Percentiles rank a stretch among this genome's conserved stretches.
phyloP scores from a whole-genome alignment of 208 protist species.

The Phytomonas francai region DNA sequence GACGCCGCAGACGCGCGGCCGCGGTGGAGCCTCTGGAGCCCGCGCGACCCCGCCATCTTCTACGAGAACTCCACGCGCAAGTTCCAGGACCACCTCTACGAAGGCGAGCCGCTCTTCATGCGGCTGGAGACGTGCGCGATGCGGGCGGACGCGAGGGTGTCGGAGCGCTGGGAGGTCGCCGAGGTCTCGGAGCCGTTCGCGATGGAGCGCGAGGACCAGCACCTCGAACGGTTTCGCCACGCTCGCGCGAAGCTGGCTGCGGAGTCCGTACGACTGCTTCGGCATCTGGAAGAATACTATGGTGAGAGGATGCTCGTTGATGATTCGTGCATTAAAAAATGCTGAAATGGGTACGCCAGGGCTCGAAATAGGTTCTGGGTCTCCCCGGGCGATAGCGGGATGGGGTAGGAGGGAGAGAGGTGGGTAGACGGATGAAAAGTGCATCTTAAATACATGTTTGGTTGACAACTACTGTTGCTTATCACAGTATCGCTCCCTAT shows the following conservation, averaged over 20 bases:
- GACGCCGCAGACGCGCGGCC: conserved; percentile 60
- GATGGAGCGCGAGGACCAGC: conserved; percentile 38
- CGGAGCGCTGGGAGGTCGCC: conserved; percentile 70
- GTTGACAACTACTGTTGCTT: too few species aligned
- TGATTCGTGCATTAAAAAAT: neutral
- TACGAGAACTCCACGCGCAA: conserved; percentile 70
- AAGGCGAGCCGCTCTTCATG: conserved; percentile 83
- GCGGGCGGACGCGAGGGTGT: conserved; percentile 32
- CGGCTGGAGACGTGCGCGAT: conserved; percentile 24
- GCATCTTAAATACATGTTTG: too few species aligned
- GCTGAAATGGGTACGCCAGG: neutral
- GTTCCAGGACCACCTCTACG: conserved; percentile 84
- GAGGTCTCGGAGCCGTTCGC: conserved; percentile 40
- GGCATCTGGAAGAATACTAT: conserved; percentile 51
- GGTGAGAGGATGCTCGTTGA: conserved; percentile 39
- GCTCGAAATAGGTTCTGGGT: too few species aligned
- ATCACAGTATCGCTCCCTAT: too few species aligned
- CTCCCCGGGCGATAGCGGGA: too few species aligned
- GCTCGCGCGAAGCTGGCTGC: conserved; percentile 35
- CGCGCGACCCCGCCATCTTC: conserved; percentile 74
- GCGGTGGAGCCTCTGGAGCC: conserved; percentile 72
- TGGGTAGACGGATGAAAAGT: too few species aligned
- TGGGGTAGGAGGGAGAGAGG: too few species aligned
- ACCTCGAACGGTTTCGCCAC: conserved; percentile 30
- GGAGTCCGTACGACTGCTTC: conserved; percentile 31